These are phyloP conservation scores for Heritiera littoralis DNA, from an alignment of 345 rosid genomes.

Conservation along the genomic window DNA sequence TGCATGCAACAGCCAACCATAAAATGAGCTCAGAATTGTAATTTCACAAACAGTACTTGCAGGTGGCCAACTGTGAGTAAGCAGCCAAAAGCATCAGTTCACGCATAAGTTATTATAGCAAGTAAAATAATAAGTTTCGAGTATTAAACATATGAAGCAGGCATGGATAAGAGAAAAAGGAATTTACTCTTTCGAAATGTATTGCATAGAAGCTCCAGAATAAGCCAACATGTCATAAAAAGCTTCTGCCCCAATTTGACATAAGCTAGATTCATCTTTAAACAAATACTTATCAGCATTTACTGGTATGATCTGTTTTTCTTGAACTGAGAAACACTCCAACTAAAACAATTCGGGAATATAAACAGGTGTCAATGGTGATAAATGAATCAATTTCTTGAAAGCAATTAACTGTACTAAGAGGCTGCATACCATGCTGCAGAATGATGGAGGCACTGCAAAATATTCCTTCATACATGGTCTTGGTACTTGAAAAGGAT, in stretches of 20 bases:
- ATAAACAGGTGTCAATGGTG: conserved; percentile 22
- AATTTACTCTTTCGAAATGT: conserved; percentile 63
- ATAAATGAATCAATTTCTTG: conserved; percentile 17
- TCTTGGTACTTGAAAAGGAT: conserved; percentile 60
- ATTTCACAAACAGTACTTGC: background rate
- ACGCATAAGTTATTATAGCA: background rate
- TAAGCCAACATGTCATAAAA: conserved; percentile 55
- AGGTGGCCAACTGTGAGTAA: conserved; percentile 5
- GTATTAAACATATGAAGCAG: conserved; percentile 6
- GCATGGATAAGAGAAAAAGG: conserved; percentile 25
- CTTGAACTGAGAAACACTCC: conserved; percentile 41
- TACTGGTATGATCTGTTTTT: conserved; percentile 47
- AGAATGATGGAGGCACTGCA: conserved; percentile 48
- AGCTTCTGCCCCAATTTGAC: conserved; percentile 55
- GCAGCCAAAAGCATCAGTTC: background rate
- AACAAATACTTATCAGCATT: conserved; percentile 63
- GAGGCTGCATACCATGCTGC: conserved; percentile 47
- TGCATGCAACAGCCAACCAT: background rate
- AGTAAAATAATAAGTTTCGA: background rate
- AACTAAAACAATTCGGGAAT: conserved; percentile 37
- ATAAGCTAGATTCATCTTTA: conserved; percentile 51
- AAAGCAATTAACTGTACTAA: conserved; percentile 9
- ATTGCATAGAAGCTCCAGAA: conserved; percentile 70
- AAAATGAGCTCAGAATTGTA: background rate
- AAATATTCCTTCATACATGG: conserved; percentile 69